Base-by-base conservation (phyloP, 2,329 filamentous ascomycete genomes). In the Pyrenochaeta sp. region DNA sequence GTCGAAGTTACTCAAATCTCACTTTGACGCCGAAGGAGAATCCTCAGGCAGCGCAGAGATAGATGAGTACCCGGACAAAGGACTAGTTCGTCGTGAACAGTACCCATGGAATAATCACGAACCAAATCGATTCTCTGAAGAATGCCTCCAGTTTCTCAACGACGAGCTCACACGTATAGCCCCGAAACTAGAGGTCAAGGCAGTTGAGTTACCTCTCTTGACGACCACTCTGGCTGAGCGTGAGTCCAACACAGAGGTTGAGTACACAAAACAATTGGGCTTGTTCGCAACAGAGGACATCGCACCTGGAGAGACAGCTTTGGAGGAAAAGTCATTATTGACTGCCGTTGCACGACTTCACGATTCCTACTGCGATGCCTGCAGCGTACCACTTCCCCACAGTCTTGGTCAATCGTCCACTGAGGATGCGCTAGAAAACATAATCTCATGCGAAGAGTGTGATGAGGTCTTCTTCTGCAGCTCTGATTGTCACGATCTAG, bases 301-400 rank as follows among this genome's bases (percentile, higher is more conserved):
- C 24, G 74, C 77, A 0, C 83, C 90, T 0, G 89, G 88, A 7
- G 88, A 95, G 67, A 77, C 81, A 5, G 84, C 96, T 2, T 80
- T 99, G 20, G 77, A 83, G 34, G 94, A 99, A 65, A 89, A 87
- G 48, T 94, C 91, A 7, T 81, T 96, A 6, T 76, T 99, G 27
- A 96, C 92, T 2, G 92, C 90, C 31, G 94, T 93, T 58, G 94
- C 94, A 66, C 85, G 90, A 20, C 81, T 94, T 9, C 90, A 95
- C 65, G 91, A 96, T 51, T 80, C 88, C 4, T 81, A 93, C 20
- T 97, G 93, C 71, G 93, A 97, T 70, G 91, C 91, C 10, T 97
- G 93, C 69, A 90, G 90, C 60, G 79, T 81, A 6, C 82, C 84
- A 17, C 79, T 95, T 5, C 89, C 88, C 1, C 62, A 58, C 10